Percentiles rank a stretch among this genome's conserved stretches.
Conservation (phyloP, 345 rosid genomes). For the Citrus mangshanensis region DNA sequence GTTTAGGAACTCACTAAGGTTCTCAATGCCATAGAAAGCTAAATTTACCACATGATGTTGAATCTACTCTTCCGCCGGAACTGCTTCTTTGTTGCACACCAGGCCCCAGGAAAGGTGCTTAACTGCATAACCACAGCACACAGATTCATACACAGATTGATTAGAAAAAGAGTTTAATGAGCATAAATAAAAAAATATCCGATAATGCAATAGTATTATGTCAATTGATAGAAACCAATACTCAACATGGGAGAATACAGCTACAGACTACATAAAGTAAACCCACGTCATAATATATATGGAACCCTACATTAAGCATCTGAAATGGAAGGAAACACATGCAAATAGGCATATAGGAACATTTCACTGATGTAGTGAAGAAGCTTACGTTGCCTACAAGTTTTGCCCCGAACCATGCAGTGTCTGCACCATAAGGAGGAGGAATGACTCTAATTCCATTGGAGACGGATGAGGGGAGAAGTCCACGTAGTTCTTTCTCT, state of each 20-base stretch:
- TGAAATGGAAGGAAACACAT: not conserved
- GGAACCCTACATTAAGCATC: not conserved
- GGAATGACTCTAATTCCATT: constrained; percentile 66
- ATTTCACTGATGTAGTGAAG: not conserved
- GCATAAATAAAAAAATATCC: not conserved
- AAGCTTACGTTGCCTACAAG: constrained; percentile 72
- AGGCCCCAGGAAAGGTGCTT: constrained; percentile 74
- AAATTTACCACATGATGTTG: constrained; percentile 48
- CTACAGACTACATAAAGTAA: too few relatives aligned
- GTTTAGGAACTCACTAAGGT: not conserved
- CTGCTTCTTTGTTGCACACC: constrained; percentile 80
- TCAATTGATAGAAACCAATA: not conserved
- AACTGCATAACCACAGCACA: constrained; percentile 37
- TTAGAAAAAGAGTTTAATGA: not conserved
- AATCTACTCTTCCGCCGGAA: constrained; percentile 61
- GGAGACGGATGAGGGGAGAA: constrained; percentile 50
- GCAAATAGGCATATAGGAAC: not conserved
- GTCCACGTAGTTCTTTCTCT: constrained; percentile 64
- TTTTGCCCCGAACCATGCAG: constrained; percentile 93
- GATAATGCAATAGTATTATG: not conserved
- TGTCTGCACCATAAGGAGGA: constrained; percentile 69
- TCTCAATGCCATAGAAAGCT: not conserved
- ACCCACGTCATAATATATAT: not conserved
- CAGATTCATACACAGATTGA: too few relatives aligned
- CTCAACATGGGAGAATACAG: not conserved